phyloP scores from a whole-genome alignment of 2,329 filamentous ascomycete genomes.

The Aschersonia sp. region DNA sequence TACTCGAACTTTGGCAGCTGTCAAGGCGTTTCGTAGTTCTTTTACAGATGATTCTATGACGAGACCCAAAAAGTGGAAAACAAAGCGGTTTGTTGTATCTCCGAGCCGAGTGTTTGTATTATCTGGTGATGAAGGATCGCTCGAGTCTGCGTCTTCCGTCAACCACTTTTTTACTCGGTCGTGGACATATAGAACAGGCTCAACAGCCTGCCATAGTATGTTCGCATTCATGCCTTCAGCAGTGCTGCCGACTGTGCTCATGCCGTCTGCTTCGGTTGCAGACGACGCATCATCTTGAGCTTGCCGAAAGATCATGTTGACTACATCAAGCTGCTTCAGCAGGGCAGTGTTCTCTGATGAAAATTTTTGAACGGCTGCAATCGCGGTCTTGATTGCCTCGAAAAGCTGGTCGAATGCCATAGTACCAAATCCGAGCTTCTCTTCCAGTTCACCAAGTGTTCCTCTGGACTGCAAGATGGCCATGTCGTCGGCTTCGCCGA shows the following conservation, averaged over 20 bases:
- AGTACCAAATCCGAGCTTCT: constrained; percentile 50
- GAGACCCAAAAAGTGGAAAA: constrained; percentile 72
- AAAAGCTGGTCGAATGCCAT: constrained; percentile 17
- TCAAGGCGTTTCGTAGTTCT: constrained; percentile 63
- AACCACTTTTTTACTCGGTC: constrained; percentile 26
- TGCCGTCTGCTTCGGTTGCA: constrained; percentile 4
- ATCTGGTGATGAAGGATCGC: constrained; percentile 6
- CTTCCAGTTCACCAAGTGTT: constrained; percentile 56
- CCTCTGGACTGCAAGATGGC: constrained; percentile 29
- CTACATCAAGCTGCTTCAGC: constrained; percentile 11
- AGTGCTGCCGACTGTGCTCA: not conserved
- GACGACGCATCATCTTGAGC: constrained; percentile 8
- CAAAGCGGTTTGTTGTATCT: constrained; percentile 80
- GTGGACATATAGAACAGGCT: constrained; percentile 54
- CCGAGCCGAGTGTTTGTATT: constrained; percentile 10
- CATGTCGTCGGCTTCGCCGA: constrained; percentile 38
- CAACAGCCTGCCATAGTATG: constrained; percentile 70
- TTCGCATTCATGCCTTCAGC: constrained; percentile 7
- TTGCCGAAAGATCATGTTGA: constrained; percentile 12
- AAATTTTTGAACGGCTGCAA: constrained; percentile 11
- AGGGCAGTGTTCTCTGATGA: constrained; percentile 10
- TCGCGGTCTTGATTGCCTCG: constrained; percentile 11
- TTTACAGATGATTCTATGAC: constrained; percentile 81
- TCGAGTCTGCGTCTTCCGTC: constrained; percentile 50
- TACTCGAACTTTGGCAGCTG: constrained; percentile 13